Percentiles rank a stretch among this genome's conserved stretches.
These are phyloP conservation scores for Bruguiera parviflora DNA, from an alignment of 345 rosid genomes.

Conservation along the genomic window DNA sequence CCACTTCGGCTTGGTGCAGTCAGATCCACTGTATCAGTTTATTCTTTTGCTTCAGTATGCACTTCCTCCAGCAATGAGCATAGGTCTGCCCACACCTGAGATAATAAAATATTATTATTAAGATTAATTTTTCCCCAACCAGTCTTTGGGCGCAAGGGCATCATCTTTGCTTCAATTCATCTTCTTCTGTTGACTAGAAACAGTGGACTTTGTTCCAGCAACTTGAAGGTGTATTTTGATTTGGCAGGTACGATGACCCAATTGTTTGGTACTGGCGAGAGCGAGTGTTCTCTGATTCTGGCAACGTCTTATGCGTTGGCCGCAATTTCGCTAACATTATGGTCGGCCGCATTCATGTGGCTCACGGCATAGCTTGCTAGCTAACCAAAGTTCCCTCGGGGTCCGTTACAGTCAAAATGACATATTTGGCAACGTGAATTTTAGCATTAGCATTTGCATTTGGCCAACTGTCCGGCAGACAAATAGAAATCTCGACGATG, in stretches of 20 bases:
- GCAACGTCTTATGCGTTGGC: constrained; percentile 37
- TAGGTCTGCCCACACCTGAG: constrained; percentile 25
- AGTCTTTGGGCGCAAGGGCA: no score
- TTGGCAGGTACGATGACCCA: constrained; percentile 43
- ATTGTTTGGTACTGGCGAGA: constrained; percentile 36
- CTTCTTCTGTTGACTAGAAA: neutral
- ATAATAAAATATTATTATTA: neutral
- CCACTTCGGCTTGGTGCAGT: constrained; percentile 28
- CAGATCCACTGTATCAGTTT: constrained; percentile 44
- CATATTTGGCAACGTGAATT: no score
- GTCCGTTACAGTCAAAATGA: no score
- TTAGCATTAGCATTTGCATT: no score
- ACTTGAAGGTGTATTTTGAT: neutral
- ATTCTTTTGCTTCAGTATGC: constrained; percentile 55
- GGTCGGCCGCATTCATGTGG: constrained; percentile 50
- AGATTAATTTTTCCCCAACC: neutral
- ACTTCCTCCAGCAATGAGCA: constrained; percentile 48
- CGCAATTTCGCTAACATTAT: constrained; percentile 36
- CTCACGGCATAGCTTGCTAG: constrained; percentile 15
- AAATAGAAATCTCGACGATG: no score
- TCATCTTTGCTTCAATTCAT: neutral
- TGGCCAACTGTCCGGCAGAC: no score
- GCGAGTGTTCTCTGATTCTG: constrained; percentile 44
- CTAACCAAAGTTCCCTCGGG: no score
- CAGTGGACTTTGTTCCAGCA: neutral